These are phyloP conservation scores for Zelopaecilomyces penicillatus DNA, from an alignment of 2,329 filamentous ascomycete species.

Conservation along the genomic window DNA sequence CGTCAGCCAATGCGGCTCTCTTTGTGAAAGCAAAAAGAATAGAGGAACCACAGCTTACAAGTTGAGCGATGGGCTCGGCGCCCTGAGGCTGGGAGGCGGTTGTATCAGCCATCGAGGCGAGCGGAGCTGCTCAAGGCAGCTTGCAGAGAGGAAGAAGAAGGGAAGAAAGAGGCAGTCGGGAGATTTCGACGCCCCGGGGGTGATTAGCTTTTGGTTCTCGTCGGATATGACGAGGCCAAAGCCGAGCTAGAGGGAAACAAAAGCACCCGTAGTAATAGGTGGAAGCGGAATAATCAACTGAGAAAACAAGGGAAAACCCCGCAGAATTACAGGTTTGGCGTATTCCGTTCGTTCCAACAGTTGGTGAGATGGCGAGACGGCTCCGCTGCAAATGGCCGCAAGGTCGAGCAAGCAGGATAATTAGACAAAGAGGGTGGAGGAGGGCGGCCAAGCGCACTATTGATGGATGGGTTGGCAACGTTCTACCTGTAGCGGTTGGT, in stretches of 20 bases:
- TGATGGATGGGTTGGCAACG: neutral
- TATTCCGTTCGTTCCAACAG: too few species aligned
- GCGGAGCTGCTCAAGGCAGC: constrained; percentile 11
- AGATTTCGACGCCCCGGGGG: neutral
- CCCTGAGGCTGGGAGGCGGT: constrained; percentile 14
- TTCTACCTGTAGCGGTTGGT: neutral
- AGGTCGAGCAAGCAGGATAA: too few species aligned
- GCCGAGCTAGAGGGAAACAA: neutral
- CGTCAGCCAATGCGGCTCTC: constrained; percentile 4
- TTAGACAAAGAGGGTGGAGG: too few species aligned
- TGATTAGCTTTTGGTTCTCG: neutral
- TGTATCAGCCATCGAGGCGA: constrained; percentile 18
- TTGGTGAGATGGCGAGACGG: too few species aligned
- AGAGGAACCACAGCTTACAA: constrained; percentile 11
- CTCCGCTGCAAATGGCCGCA: too few species aligned
- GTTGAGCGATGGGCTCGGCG: constrained; percentile 11
- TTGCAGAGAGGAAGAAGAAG: constrained; percentile 2
- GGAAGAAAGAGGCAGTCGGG: neutral
- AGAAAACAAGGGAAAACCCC: too few species aligned
- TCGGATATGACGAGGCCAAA: neutral
- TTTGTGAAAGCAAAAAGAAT: constrained; percentile 1
- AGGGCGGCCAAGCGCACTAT: too few species aligned
- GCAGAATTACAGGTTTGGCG: too few species aligned
- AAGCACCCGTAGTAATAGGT: neutral
- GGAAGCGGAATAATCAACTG: too few species aligned